Evolutionary conservation across 805 yeast genomes (phyloP), one percentile per base, ranked within the genome.

Genomic region (Metschnikowia peoriensis): DNA sequence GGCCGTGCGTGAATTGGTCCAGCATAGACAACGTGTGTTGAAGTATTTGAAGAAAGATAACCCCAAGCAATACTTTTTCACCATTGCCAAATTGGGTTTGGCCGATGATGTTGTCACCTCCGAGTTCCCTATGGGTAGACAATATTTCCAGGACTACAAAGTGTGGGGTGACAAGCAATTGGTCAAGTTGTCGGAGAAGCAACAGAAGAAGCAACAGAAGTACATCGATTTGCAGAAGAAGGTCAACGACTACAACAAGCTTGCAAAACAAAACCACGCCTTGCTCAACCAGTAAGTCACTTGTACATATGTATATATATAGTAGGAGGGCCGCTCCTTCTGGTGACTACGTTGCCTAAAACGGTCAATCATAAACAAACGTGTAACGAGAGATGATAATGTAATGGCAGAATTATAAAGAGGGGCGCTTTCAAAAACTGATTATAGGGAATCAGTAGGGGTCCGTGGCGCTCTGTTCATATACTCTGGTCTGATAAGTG

Each of bases 11-110:
- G 86, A 86, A 77, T 67, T 88, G 66, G 96, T 92, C 27, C 98
- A 93, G 70, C 84, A 86, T 62, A 85, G 99, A 73, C 97, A 92
- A 71, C 81, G 82, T 61, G 80, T 88, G 40, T 77, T 93, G 61
- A 83, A 84, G 70, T 94, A 93, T 67, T 78, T 94, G 71, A 91
- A 91, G 69, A 82, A 80, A 65, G 87, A 82, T 64, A 74, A 89
- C 57, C 90, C 97, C 14, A 81, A 89, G 67, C 80, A 85, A 62
- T 93, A 94, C 73, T 89, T 80, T 70, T 85, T 90, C 85, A 78
- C 96, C 43, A 84, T 93, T 55, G 88, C 87, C 62, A 91, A 90
- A 70, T 76, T 93, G 50, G 99, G 98, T 1, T 77, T 93, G 57
- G 83, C 88, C 40, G 98, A 93, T 70, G 85, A 80, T 52, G 85